Base-by-base conservation (phyloP, 1,139 yeast genomes). In the Debaryomyces subglobosus region DNA sequence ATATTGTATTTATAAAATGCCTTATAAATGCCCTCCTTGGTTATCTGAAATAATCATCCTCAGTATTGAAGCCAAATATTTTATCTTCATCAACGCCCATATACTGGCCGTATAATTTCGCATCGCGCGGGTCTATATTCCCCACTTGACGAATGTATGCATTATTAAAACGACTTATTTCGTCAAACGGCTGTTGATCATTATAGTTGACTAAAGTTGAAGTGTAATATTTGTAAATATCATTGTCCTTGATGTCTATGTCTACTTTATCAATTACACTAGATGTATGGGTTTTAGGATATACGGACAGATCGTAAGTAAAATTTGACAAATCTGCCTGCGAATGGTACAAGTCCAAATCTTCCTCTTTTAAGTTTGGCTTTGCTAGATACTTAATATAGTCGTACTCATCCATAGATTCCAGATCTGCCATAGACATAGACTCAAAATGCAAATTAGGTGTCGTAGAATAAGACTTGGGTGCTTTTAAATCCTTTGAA, bases 11-110 rank as follows among this genome's bases (percentile, higher is more conserved):
- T 34, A 15, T 34, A 34, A 16, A 7, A 13, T 30, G 2, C 0
- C 15, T 30, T 30, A 30, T 9, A 15, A 30, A 13, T 30, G 2
- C 3, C n/a, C 3, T 36, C 20, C 21, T 1, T 30, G 4, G 7
- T 43, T 46, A 58, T 33, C 50, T 50, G 43, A 69, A 68, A 40
- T 69, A 69, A 46, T 69, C 67, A 50, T 69, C 73, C 44, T 67
- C 69, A 3, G 70, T 60, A 41, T 55, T 58, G 10, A 67, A 54
- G 15, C 59, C 60, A 25, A 65, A 54, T 8, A 53, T 46, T 25
- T 50, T 57, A 18, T 60, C 67, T 12, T 67, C 68, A 8, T 62
- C 67, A 18, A 61, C 47, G 1, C 72, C 73, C 9, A 65, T 50
- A 45, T 68, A 68, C 25, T 56, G 60, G 1, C 60, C 49, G 45